phyloP scores from a whole-genome alignment of 768 basidiomycete species.

The Porpolomopsis calyptriformis region DNA sequence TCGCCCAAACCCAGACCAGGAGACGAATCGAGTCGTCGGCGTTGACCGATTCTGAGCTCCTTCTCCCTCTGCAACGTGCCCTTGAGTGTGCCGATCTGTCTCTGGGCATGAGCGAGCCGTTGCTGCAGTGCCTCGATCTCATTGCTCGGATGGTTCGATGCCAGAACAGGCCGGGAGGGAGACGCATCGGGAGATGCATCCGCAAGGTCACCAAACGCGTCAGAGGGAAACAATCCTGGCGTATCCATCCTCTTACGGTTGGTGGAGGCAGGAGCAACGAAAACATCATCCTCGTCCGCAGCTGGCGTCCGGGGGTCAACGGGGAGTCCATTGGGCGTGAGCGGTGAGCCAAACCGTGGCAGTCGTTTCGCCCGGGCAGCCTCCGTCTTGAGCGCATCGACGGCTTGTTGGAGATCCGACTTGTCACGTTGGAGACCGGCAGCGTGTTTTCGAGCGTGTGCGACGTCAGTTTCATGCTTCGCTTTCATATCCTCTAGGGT shows the following conservation, averaged over 20 bases:
- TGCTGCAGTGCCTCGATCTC: constrained; percentile 78
- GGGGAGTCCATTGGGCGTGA: constrained; percentile 51
- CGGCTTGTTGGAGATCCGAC: constrained; percentile 72
- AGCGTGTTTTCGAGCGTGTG: constrained; percentile 77
- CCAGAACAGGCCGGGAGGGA: constrained; percentile 45
- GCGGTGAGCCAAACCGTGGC: constrained; percentile 59
- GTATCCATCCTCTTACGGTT: constrained; percentile 45
- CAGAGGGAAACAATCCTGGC: constrained; percentile 29
- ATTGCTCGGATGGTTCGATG: constrained; percentile 64
- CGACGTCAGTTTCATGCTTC: constrained; percentile 93
- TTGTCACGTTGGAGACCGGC: constrained; percentile 88
- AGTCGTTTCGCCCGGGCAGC: constrained; percentile 51
- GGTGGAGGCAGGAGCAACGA: constrained; percentile 51
- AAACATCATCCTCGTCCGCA: constrained; percentile 51
- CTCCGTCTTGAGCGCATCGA: constrained; percentile 71
- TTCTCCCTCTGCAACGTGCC: constrained; percentile 75
- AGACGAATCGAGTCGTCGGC: constrained; percentile 41
- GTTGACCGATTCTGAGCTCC: constrained; percentile 62
- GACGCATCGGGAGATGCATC: constrained; percentile 54
- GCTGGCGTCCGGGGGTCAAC: constrained; percentile 49
- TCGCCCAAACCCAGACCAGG: constrained; percentile 28
- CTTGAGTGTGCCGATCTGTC: constrained; percentile 76
- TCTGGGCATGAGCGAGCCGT: constrained; percentile 74
- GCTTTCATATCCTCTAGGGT: constrained; percentile 65
- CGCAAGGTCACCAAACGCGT: constrained; percentile 34